phyloP scores from a whole-genome alignment of 257 asterid species.

The Oldenlandia corymbosa region DNA sequence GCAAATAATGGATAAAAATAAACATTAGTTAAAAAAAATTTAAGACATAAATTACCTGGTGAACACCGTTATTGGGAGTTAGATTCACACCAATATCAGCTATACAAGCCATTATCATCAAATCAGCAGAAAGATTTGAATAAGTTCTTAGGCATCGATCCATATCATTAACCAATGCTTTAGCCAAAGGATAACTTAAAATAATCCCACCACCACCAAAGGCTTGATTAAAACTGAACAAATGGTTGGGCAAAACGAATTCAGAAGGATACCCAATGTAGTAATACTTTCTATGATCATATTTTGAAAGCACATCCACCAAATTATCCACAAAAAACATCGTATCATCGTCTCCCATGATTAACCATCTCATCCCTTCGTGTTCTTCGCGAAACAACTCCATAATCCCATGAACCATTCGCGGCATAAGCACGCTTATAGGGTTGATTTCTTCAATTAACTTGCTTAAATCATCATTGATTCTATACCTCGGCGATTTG shows the following conservation, averaged over 20 bases:
- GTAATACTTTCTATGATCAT: slow-evolving; percentile 27
- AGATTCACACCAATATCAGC: slow-evolving; percentile 30
- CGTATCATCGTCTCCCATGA: slow-evolving; percentile 33
- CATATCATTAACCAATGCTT: slow-evolving; percentile 17
- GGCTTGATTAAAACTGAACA: slow-evolving; percentile 20
- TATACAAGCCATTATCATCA: slow-evolving; percentile 19
- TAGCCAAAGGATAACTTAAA: slow-evolving; percentile 29
- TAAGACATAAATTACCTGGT: slow-evolving; percentile 24
- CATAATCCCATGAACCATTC: slow-evolving; percentile 31
- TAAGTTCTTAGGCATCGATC: slow-evolving; percentile 25
- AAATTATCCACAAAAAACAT: slow-evolving; percentile 29
- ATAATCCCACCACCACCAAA: slow-evolving; percentile 37
- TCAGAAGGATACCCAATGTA: slow-evolving; percentile 31
- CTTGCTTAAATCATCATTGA: slow-evolving; percentile 15
- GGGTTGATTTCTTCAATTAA: slow-evolving; percentile 10
- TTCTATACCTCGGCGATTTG: slow-evolving; percentile 19
- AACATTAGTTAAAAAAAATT: no score
- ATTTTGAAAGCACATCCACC: slow-evolving; percentile 20
- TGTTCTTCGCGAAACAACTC: slow-evolving; percentile 26
- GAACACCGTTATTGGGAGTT: slow-evolving; percentile 27
- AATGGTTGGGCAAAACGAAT: slow-evolving; percentile 14
- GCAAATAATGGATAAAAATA: no score
- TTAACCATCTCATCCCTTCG: slow-evolving; percentile 25
- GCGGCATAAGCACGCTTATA: slow-evolving; percentile 1
- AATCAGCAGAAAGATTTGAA: slow-evolving; percentile 21